Evolutionary conservation across 106 monocot genomes (phyloP).

Genomic region (Alisma plantagoaquatica): DNA sequence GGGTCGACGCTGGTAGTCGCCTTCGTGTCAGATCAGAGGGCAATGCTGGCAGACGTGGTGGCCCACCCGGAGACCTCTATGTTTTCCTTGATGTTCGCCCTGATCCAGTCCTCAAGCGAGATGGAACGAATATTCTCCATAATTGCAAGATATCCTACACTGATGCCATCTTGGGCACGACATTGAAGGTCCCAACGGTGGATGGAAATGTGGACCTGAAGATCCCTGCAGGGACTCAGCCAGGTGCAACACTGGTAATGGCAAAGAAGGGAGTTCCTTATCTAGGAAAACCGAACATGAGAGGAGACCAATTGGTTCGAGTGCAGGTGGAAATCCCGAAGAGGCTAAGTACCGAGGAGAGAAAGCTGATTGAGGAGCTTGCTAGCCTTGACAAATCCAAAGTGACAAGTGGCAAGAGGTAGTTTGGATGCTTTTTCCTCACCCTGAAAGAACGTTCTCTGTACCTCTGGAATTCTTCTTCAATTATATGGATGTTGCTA

Average conservation of each 20-base stretch:
- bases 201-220: conserved; percentile 4
- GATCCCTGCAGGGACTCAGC: conserved; percentile 5
- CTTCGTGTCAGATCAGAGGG: conserved; percentile 68
- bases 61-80: conserved; percentile 70
- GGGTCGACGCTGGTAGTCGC: conserved; percentile 68
- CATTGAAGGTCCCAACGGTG: conserved; percentile 5
- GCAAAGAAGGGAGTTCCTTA: conserved; percentile 46
- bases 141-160: background rate
- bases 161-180: conserved; percentile 5
- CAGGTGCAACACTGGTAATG: conserved; percentile 1
- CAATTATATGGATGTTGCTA: background rate
- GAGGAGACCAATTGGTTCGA: too few relatives aligned
- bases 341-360: conserved; percentile 59
- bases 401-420: conserved; percentile 48
- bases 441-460: background rate
- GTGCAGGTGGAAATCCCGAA: conserved; percentile 86
- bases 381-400: conserved; percentile 43
- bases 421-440: conserved; percentile 2
- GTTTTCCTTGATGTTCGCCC: conserved; percentile 72
- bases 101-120: conserved; percentile 61
- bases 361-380: conserved; percentile 68
- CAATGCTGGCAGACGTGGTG: conserved; percentile 64
- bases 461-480: background rate
- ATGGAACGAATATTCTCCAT: conserved; percentile 54
- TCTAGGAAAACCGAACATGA: conserved; percentile 45